These are phyloP conservation scores for Podospora pseudoanserina DNA, from an alignment of 495 filamentous ascomycete species.

Conservation along the genomic window DNA sequence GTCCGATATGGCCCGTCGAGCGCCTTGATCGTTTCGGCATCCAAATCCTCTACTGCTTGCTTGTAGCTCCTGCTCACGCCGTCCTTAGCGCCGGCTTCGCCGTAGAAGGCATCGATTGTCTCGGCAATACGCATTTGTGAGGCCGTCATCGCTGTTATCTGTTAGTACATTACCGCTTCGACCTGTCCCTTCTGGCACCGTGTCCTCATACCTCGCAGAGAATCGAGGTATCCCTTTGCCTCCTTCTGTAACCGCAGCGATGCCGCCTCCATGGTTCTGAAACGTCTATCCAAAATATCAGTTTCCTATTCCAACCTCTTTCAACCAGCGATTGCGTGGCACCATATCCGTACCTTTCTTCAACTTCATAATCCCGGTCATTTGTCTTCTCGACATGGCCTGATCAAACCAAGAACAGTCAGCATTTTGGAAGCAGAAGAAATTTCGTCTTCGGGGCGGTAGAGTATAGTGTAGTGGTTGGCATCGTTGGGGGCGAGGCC, in stretches of 20 bases:
- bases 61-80: conserved; percentile 96
- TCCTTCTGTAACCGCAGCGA: conserved; percentile 91
- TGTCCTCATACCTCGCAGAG: conserved; percentile 67
- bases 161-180: conserved; percentile 8
- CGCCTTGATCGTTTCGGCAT: conserved; percentile 97
- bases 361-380: conserved; percentile 97
- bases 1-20: conserved; percentile 94
- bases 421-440: not conserved
- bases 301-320: not conserved
- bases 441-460: not conserved
- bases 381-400: conserved; percentile 97
- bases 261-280: conserved; percentile 93
- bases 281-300: conserved; percentile 59
- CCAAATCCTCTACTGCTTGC: conserved; percentile 93
- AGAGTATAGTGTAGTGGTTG: not conserved
- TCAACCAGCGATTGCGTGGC: not conserved
- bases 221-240: conserved; percentile 95
- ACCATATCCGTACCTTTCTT: conserved; percentile 65
- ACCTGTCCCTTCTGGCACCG: not conserved
- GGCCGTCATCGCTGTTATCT: conserved; percentile 81
- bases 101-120: conserved; percentile 98
- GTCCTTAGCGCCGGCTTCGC: conserved; percentile 88
- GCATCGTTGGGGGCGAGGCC: not conserved
- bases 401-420: conserved; percentile 26
- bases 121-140: conserved; percentile 99